A percentile compares a stretch with the other conserved stretches of the same genome.
These are phyloP conservation scores for Rubroboletus pulcherrimus DNA, from an alignment of 768 basidiomycete species.

Conservation along the genomic window DNA sequence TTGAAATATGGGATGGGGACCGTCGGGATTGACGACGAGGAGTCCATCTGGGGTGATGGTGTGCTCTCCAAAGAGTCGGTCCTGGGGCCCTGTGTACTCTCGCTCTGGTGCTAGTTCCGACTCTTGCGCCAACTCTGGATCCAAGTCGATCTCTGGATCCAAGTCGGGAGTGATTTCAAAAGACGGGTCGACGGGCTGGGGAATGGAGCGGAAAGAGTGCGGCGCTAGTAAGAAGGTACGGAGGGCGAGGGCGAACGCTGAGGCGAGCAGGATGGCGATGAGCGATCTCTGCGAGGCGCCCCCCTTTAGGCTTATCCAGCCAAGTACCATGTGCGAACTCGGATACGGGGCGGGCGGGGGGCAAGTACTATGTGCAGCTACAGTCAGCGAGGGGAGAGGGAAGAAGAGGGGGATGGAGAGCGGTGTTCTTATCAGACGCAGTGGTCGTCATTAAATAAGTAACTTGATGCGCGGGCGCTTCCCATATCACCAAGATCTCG, in stretches of 20 bases:
- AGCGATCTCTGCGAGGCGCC: neutral
- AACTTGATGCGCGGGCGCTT: too few species aligned
- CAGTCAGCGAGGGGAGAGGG: too few species aligned
- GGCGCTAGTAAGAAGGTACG: neutral
- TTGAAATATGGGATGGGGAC: constrained; percentile 43
- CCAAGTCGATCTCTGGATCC: neutral
- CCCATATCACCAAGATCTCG: too few species aligned
- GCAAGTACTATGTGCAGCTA: too few species aligned
- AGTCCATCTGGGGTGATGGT: constrained; percentile 27
- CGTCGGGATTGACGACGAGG: constrained; percentile 33
- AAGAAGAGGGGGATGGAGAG: too few species aligned
- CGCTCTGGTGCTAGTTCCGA: neutral
- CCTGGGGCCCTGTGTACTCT: neutral
- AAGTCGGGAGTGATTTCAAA: neutral
- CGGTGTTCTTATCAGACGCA: too few species aligned
- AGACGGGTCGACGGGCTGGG: neutral
- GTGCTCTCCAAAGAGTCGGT: constrained; percentile 15
- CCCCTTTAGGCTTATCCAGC: neutral
- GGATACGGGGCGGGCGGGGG: neutral
- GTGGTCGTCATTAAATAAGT: too few species aligned
- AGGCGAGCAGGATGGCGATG: neutral
- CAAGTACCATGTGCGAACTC: neutral
- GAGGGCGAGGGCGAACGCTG: neutral
- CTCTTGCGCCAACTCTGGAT: neutral
- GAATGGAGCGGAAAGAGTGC: too few species aligned